Base-by-base conservation (phyloP, 2,329 filamentous ascomycete genomes). In the Talaromyces sp. region DNA sequence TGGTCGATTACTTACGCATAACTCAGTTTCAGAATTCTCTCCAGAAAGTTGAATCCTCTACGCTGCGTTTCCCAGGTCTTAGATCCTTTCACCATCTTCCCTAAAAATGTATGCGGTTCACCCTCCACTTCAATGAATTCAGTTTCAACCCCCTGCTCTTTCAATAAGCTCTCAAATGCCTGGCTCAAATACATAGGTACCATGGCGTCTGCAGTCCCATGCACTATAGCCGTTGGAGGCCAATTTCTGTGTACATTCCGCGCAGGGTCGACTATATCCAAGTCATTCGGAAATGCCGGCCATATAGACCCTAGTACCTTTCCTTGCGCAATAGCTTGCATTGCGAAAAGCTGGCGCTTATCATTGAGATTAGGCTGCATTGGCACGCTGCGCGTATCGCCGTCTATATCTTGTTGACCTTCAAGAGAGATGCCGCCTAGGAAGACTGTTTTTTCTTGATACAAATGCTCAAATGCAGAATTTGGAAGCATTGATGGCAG, bases 51-150 rank as follows among this genome's bases (percentile, higher is more conserved):
- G n/a, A 61, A 61, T 24, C 59, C 43, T 43, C 27, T 47, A 22
- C 43, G 59, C 35, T 61, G 59, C 19, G 43, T 61, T 13, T 61
- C 27, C 59, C 59, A 61, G 3, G 59, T 61, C 22, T 39, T 9
- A 37, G 43, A 61, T 16, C 59, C 45, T 33, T 61, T 61, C n/a
- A 52, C 13, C 59, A 61, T 61, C 27, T 49, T 35, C 10, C 43
- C 59, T 9, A 50, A 14, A 27, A 61, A 61, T 37, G 59, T 61
- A 61, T 61, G 59, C 16, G 43, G 45, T 39, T 61, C 59, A 37
- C 39, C 59, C 1, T 24, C 37, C n/a, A 61, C 59, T 16, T 47
- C 31, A 37, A 61, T 49, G 35, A 61, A 52, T 14, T 47, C 45
- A 61, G 59, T 61, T 31, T 61, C 59, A 27, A 61, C 14, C 2